Base-by-base conservation (phyloP, 2,329 filamentous ascomycete species). In the Alternaria ventricosa region DNA sequence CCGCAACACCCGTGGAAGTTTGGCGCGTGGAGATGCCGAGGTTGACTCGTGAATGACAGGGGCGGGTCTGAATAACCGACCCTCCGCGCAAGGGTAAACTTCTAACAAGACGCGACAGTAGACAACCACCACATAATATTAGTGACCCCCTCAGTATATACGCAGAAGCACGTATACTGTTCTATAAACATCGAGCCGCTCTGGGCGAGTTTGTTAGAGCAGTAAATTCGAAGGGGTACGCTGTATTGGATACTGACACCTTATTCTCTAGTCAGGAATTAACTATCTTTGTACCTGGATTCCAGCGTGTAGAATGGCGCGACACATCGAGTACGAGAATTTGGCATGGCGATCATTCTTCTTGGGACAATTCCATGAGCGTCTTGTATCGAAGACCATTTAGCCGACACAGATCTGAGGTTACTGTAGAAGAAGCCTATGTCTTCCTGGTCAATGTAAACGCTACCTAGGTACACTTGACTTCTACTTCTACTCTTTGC, bases 11-110 rank as follows among this genome's bases (percentile, higher is more conserved):
- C 36, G 36, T 41, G 36, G 36, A 41, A 41, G 59, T 46, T 50
- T 61, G 44, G 62, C 63, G 60, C 36, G 57, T 69, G 66, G 66
- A 67, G 64, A 69, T 71, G 64, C 73, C 73, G 72, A 75, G 73
- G 73, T 75, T 55, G 57, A 63, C 25, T 56, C 60, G 47, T 45
- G 59, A 66, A 66, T 44, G 63, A 65, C 50, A 61, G 66, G 36
- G 46, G 61, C 66, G 66, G 69, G 61, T 63, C 61, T 62, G 57
- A 57, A 70, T 71, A 72, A 59, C 71, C 71, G 69, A 71, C 27
- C 15, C 18, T 10, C 18, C n/a, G 36, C n/a, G 25, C 28, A 27
- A 27, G 46, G 25, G 25, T 25, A 49, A 49, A 27, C 46, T 23
- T 30, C 15, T 43, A 47, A 22, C 46, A 50, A 27, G n/a, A 51